These are phyloP conservation scores for Hortaea werneckii DNA, from an alignment of 2,329 filamentous ascomycete species.

Conservation along the genomic window DNA sequence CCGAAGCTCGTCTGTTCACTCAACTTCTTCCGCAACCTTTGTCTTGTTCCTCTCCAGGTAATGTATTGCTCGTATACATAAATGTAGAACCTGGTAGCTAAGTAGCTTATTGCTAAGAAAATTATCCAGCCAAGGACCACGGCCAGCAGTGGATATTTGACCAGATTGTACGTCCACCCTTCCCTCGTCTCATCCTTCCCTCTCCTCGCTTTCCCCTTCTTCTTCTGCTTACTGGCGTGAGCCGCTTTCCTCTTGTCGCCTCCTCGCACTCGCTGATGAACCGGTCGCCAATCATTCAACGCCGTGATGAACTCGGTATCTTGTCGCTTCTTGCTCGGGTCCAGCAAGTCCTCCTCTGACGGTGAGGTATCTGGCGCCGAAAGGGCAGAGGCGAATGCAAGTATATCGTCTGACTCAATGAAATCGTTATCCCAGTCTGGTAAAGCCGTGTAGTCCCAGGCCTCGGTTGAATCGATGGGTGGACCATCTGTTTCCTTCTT, in stretches of 20 bases:
- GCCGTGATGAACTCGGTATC: constrained; percentile 62
- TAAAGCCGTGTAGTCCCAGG: constrained; percentile 58
- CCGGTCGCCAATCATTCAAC: constrained; percentile 89
- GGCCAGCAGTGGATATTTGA: constrained; percentile 86
- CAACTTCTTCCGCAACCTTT: constrained; percentile 60
- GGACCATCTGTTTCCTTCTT: constrained; percentile 40
- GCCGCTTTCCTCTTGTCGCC: constrained; percentile 22
- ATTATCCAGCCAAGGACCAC: constrained; percentile 72
- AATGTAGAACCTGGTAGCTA: constrained; percentile 79
- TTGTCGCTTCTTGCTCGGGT: constrained; percentile 29
- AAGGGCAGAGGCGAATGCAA: constrained; percentile 70
- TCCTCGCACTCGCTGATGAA: constrained; percentile 58
- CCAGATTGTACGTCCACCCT: constrained; percentile 75
- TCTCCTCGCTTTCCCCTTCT: constrained; percentile 33
- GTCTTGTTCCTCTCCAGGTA: constrained; percentile 73
- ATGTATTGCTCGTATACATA: constrained; percentile 85
- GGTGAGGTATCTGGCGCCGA: constrained; percentile 50
- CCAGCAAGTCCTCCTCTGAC: constrained; percentile 45
- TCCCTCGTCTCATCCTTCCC: constrained; percentile 85
- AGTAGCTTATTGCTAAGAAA: constrained; percentile 62
- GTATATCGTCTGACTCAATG: constrained; percentile 59
- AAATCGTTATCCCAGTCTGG: constrained; percentile 79
- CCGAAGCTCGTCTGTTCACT: constrained; percentile 63
- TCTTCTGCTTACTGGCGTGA: constrained; percentile 21
- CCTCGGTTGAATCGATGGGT: constrained; percentile 31